phyloP scores from a whole-genome alignment of 352 stramenopile species.

The Achlya hypogyna region DNA sequence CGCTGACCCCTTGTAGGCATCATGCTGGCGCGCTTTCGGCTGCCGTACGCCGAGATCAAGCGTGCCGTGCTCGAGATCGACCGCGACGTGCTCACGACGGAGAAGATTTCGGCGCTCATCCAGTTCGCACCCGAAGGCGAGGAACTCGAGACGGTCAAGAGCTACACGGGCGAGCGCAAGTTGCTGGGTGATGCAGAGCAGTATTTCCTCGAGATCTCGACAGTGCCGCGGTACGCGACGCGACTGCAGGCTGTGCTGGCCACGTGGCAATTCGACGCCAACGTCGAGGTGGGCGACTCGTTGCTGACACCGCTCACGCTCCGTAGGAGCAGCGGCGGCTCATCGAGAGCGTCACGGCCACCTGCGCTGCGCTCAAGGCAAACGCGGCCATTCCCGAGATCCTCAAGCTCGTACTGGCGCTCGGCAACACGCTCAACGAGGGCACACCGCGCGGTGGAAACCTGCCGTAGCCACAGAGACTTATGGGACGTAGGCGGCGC shows the following conservation, averaged over 20 bases:
- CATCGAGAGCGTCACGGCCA: conserved; percentile 76
- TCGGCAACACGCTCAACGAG: conserved; percentile 89
- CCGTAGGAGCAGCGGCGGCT: conserved; percentile 46
- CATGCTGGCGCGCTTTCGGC: conserved; percentile 73
- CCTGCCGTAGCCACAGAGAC: not conserved
- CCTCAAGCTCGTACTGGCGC: conserved; percentile 67
- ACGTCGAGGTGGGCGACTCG: conserved; percentile 35
- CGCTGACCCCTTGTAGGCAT: conserved; percentile 26
- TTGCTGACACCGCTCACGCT: not conserved
- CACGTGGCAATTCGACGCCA: conserved; percentile 77
- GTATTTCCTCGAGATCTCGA: conserved; percentile 66
- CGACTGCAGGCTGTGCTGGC: conserved; percentile 70
- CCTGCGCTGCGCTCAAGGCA: conserved; percentile 83
- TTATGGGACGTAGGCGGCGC: conserved; percentile 41
- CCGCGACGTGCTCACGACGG: conserved; percentile 62
- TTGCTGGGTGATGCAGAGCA: conserved; percentile 70
- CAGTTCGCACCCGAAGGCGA: conserved; percentile 71
- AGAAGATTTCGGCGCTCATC: conserved; percentile 60
- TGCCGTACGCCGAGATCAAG: conserved; percentile 71
- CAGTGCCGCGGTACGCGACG: conserved; percentile 46
- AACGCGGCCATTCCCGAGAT: conserved; percentile 84
- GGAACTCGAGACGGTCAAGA: conserved; percentile 51
- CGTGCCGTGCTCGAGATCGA: conserved; percentile 70
- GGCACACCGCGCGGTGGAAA: conserved; percentile 41
- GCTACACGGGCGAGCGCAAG: conserved; percentile 46